Percentiles rank a stretch among this genome's conserved stretches.
phyloP scores from a whole-genome alignment of 371 early-diverging fungal species.

The Capillidium rhysosporum region DNA sequence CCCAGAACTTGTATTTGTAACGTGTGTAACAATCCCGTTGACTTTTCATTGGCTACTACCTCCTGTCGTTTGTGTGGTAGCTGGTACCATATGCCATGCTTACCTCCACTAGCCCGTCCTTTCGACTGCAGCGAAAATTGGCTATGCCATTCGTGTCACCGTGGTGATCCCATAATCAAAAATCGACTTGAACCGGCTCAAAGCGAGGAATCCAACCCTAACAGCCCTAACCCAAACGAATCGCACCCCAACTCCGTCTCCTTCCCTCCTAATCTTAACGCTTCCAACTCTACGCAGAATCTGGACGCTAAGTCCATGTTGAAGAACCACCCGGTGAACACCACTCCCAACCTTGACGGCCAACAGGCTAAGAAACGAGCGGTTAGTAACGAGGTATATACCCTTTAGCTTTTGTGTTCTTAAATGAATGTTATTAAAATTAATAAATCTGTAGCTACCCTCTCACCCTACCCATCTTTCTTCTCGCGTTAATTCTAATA shows the following conservation, averaged over 20 bases:
- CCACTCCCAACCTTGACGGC: neutral
- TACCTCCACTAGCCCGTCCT: neutral
- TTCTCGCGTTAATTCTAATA: neutral
- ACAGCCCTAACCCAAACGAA: neutral
- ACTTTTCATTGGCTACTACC: neutral
- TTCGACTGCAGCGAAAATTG: neutral
- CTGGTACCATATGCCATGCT: conserved; percentile 5
- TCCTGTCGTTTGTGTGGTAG: conserved; percentile 3
- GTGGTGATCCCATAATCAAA: neutral
- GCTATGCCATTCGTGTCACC: neutral
- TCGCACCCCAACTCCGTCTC: no score
- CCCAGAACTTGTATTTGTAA: conserved; percentile 6
- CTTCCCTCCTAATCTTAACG: no score
- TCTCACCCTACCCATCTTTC: neutral
- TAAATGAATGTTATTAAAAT: no score
- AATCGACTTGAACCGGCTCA: neutral
- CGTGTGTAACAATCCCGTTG: neutral
- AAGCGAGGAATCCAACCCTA: neutral
- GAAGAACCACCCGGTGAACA: neutral
- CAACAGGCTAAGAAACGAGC: neutral
- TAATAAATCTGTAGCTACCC: neutral
- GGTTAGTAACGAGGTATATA: no score
- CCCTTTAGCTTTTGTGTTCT: no score
- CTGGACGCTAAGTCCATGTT: no score
- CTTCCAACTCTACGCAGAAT: no score